These are phyloP conservation scores for Candida sp. DNA, from an alignment of 1,139 yeast genomes.

Conservation along the genomic window DNA sequence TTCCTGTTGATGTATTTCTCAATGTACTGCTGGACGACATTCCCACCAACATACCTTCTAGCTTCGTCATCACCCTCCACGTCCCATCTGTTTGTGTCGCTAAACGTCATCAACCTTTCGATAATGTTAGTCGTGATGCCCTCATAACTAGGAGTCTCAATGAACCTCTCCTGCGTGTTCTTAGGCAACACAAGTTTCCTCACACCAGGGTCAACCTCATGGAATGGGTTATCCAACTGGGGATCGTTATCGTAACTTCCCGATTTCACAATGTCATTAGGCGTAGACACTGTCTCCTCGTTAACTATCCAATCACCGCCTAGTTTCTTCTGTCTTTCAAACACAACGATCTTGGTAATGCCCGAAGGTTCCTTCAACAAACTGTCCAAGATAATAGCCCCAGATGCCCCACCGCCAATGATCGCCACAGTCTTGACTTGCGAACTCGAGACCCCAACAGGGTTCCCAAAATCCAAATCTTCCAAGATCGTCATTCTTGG, in stretches of 20 bases:
- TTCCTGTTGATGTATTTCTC: constrained; percentile 34
- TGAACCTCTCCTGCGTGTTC: constrained; percentile 25
- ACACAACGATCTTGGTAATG: constrained; percentile 26
- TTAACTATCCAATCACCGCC: constrained; percentile 42
- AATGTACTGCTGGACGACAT: constrained; percentile 34
- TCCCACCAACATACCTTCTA: constrained; percentile 30
- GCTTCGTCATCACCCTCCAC: constrained; percentile 26
- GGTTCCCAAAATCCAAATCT: constrained; percentile 12
- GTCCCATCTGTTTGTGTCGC: constrained; percentile 39
- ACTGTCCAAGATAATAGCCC: constrained; percentile 46
- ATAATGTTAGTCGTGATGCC: constrained; percentile 44
- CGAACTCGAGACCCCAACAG: constrained; percentile 11
- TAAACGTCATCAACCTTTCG: constrained; percentile 49
- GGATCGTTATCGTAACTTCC: constrained; percentile 32
- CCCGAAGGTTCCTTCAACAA: constrained; percentile 32
- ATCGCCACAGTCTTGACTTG: constrained; percentile 41
- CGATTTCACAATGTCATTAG: constrained; percentile 25
- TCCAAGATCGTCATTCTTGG: background rate
- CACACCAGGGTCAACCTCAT: constrained; percentile 4
- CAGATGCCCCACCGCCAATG: constrained; percentile 60
- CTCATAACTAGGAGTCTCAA: constrained; percentile 43
- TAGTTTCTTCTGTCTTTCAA: constrained; percentile 29
- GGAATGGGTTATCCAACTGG: constrained; percentile 34
- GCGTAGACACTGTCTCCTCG: constrained; percentile 23
- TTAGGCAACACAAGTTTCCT: constrained; percentile 13